phyloP scores from a whole-genome alignment of 2,329 filamentous ascomycete species.

The Cadophora sp. region DNA sequence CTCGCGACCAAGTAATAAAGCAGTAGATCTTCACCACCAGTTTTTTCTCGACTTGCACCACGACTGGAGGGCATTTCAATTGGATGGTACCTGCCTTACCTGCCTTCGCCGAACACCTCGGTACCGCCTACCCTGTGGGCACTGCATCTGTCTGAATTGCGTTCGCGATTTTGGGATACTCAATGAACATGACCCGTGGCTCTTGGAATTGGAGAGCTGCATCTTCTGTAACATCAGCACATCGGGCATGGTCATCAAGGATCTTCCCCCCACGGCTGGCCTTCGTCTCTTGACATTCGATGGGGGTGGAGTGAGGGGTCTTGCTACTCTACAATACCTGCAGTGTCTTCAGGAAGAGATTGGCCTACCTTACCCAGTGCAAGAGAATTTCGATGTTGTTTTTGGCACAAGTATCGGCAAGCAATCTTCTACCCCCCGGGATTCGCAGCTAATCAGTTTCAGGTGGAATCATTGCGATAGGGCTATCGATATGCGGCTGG shows the following conservation, averaged over 20 bases:
- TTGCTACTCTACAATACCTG: slow-evolving; percentile 3
- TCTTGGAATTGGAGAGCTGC: background rate
- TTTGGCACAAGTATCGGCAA: slow-evolving; percentile 1
- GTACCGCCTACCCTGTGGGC: background rate
- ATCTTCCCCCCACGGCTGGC: slow-evolving; percentile 1
- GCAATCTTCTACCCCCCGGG: background rate
- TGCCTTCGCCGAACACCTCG: background rate
- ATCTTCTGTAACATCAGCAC: background rate
- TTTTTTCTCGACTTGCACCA: background rate
- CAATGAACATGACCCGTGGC: background rate
- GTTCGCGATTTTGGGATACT: background rate
- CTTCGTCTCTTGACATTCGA: background rate
- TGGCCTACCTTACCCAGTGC: background rate
- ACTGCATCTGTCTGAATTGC: background rate
- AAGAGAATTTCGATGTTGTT: background rate
- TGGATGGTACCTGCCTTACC: background rate
- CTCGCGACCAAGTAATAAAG: background rate
- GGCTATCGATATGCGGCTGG: background rate
- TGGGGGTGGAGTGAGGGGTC: background rate
- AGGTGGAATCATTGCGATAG: background rate
- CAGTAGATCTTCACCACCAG: background rate
- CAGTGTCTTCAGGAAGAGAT: background rate
- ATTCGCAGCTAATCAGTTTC: background rate
- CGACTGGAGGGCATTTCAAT: background rate
- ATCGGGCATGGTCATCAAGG: background rate